Percentiles rank a stretch among this genome's conserved stretches.
phyloP scores from a whole-genome alignment of 1,284 basidiomycete genomes.

The Cutaneotrichosporon spelunceum region DNA sequence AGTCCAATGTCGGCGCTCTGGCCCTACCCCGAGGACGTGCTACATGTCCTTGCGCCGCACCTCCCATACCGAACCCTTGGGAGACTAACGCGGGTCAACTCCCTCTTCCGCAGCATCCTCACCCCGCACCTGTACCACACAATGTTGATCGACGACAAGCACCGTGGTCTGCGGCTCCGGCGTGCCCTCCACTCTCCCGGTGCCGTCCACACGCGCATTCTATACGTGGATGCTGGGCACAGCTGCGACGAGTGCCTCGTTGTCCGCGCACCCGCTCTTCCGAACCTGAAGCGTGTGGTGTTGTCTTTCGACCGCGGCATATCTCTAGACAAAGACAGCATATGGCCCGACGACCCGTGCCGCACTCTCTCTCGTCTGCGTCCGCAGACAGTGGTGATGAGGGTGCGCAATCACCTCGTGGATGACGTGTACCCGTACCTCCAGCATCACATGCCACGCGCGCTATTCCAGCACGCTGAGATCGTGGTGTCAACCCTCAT shows the following conservation, averaged over 20 bases:
- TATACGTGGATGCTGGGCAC: neutral
- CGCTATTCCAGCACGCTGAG: neutral
- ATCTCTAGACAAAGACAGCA: neutral
- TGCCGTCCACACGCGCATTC: neutral
- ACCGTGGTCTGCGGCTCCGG: neutral
- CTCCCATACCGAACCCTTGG: neutral
- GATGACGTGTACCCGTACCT: neutral
- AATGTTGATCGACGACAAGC: neutral
- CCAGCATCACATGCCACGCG: neutral
- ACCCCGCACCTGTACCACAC: neutral
- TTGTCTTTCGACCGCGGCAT: neutral
- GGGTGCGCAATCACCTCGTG: neutral
- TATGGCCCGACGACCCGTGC: constrained; percentile 6
- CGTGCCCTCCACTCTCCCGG: neutral
- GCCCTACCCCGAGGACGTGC: constrained; percentile 2
- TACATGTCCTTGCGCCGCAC: neutral
- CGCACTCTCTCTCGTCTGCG: neutral
- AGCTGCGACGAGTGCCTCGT: constrained; percentile 4
- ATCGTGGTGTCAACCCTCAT: neutral
- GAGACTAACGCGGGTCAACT: neutral
- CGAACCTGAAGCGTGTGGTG: neutral
- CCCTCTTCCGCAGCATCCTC: neutral
- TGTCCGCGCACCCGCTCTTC: neutral
- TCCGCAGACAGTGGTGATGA: neutral
- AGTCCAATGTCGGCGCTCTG: neutral